Evolutionary conservation across 2,329 filamentous ascomycete species (phyloP).

Genomic region (Alternaria atra): DNA sequence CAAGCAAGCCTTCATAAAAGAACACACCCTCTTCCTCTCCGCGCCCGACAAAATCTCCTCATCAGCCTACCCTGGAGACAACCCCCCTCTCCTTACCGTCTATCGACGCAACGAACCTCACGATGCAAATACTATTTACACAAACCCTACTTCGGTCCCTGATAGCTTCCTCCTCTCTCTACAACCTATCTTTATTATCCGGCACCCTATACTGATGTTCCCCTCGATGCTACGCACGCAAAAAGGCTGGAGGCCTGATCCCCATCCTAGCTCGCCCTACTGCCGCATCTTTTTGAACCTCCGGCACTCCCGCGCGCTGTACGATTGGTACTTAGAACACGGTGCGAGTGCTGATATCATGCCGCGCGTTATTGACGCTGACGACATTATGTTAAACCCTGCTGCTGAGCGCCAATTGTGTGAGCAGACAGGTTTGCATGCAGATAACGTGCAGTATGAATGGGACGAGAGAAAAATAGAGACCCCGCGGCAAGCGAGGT

Average conservation of each 20-base stretch:
- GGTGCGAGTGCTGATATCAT: background rate
- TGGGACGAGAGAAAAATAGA: slow-evolving; percentile 18
- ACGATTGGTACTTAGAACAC: slow-evolving; percentile 23
- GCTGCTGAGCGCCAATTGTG: slow-evolving; percentile 20
- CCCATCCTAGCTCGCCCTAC: background rate
- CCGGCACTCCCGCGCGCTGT: slow-evolving; percentile 6
- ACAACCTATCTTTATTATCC: slow-evolving; percentile 28
- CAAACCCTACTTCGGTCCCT: slow-evolving; percentile 24
- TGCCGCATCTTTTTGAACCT: slow-evolving; percentile 1
- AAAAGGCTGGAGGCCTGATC: background rate
- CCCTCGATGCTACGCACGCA: slow-evolving; percentile 22
- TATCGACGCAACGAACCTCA: slow-evolving; percentile 6
- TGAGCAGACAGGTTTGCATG: slow-evolving; percentile 15
- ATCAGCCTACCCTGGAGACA: slow-evolving; percentile 7
- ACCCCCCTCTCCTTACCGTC: background rate
- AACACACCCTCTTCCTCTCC: slow-evolving; percentile 18
- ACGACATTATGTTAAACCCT: slow-evolving; percentile 24
- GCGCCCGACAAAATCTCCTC: slow-evolving; percentile 21
- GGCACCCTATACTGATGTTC: slow-evolving; percentile 27
- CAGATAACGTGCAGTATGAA: slow-evolving; percentile 21
- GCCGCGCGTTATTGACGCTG: slow-evolving; percentile 25
- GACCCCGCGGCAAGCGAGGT: slow-evolving; percentile 8
- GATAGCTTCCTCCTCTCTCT: slow-evolving; percentile 23
- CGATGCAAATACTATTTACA: background rate
- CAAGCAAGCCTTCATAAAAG: slow-evolving; percentile 25